Percentiles rank a stretch among this genome's conserved stretches.
Evolutionary conservation across 495 filamentous ascomycete species (phyloP).

Genomic region (Penicillium atrosanguineum): DNA sequence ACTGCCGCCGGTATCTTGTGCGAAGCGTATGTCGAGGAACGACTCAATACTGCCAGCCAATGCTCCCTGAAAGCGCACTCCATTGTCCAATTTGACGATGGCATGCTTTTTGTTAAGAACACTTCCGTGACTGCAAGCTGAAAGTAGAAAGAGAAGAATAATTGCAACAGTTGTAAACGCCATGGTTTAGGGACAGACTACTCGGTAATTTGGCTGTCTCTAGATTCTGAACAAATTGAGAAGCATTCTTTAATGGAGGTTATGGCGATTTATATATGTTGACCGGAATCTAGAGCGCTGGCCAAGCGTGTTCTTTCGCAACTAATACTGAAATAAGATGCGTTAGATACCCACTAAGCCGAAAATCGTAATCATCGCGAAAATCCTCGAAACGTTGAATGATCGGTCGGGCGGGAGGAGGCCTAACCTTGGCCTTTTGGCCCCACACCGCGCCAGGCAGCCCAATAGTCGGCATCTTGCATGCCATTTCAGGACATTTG

Average conservation of each 20-base stretch:
- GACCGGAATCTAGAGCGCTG: not conserved
- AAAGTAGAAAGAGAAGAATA: not conserved
- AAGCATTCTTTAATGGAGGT: not conserved
- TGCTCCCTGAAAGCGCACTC: slow-evolving; percentile 5
- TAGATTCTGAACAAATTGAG: not conserved
- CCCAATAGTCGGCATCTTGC: slow-evolving; percentile 1
- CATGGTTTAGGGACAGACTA: not conserved
- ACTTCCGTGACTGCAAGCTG: not conserved
- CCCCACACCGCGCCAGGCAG: not conserved
- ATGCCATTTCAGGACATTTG: slow-evolving; percentile 5
- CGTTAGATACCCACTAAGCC: not conserved
- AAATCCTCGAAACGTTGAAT: not conserved
- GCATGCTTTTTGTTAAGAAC: not conserved
- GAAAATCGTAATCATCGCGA: slow-evolving; percentile 1
- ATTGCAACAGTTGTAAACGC: not conserved
- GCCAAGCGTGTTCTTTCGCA: not conserved
- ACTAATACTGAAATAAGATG: not conserved
- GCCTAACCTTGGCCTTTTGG: slow-evolving; percentile 1
- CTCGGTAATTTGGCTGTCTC: not conserved
- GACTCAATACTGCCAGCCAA: slow-evolving; percentile 9
- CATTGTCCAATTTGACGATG: not conserved
- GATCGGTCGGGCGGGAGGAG: not conserved
- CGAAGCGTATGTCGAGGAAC: slow-evolving; percentile 16
- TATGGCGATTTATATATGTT: not conserved
- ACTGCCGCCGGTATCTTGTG: slow-evolving; percentile 5